phyloP scores from a whole-genome alignment of 129 eudicot genomes.

The Arctium lappa region DNA sequence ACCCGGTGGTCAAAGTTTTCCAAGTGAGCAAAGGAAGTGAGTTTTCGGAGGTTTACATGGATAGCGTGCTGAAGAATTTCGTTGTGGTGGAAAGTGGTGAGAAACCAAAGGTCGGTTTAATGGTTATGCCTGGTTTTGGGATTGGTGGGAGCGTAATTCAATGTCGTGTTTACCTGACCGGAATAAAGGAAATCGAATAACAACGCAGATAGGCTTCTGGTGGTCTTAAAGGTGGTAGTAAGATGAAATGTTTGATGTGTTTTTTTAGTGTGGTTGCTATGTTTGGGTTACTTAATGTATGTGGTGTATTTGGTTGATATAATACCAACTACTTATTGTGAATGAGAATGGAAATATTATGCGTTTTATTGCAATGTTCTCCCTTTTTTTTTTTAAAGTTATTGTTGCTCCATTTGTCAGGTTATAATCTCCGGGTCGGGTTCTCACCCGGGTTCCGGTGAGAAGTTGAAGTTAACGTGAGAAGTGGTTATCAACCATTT shows the following conservation, averaged over 20 bases:
- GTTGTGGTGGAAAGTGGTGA: conserved; percentile 45
- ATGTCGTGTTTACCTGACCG: conserved; percentile 84
- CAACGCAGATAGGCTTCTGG: background rate
- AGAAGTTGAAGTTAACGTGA: too few relatives aligned
- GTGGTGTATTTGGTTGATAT: conserved; percentile 28
- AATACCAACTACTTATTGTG: conserved; percentile 14
- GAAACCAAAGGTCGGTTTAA: conserved; percentile 74
- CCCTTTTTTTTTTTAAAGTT: background rate
- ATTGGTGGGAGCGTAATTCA: conserved; percentile 76
- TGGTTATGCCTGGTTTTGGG: conserved; percentile 99
- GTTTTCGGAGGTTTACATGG: conserved; percentile 89
- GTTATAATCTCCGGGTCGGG: background rate
- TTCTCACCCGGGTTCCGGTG: too few relatives aligned
- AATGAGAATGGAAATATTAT: conserved; percentile 26
- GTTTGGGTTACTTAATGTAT: conserved; percentile 2
- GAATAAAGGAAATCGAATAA: conserved; percentile 68
- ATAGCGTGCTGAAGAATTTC: conserved; percentile 65
- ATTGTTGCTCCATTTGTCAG: background rate
- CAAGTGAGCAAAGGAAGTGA: conserved; percentile 77
- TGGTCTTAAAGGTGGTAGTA: background rate
- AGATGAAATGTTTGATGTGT: conserved; percentile 9
- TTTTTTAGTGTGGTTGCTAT: conserved; percentile 6
- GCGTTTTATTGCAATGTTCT: background rate
- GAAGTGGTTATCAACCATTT: too few relatives aligned
- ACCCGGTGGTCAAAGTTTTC: conserved; percentile 67